These are phyloP conservation scores for Berberis thunbergii DNA, from an alignment of 164 flowering plant species.

Conservation along the genomic window DNA sequence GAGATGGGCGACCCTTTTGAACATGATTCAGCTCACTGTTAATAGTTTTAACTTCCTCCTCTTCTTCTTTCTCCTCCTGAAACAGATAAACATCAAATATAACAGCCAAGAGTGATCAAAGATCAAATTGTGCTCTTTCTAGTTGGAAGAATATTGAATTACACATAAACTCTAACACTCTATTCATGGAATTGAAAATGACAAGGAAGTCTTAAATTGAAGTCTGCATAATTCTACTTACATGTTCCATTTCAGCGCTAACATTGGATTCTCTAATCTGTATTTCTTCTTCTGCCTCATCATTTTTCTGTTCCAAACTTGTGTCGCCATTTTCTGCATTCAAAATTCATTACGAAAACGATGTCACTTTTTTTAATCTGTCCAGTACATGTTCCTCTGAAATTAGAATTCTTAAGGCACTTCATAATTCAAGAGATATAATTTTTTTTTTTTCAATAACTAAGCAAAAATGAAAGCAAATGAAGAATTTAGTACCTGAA, in stretches of 20 bases:
- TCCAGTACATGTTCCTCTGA: neutral
- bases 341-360: slow-evolving; percentile 4
- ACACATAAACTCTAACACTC: neutral
- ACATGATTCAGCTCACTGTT: slow-evolving; percentile 51
- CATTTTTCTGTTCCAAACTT: slow-evolving; percentile 12
- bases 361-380: too few relatives aligned
- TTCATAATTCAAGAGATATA: neutral
- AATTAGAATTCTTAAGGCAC: neutral
- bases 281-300: slow-evolving; percentile 24
- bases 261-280: slow-evolving; percentile 20
- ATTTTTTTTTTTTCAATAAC: neutral
- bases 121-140: slow-evolving; percentile 37
- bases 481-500: slow-evolving; percentile 30
- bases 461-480: neutral
- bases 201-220: neutral
- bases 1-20: slow-evolving; percentile 20
- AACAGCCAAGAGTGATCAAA: too few relatives aligned
- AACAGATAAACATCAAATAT: too few relatives aligned
- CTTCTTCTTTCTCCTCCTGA: slow-evolving; percentile 58
- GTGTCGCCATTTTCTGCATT: slow-evolving; percentile 47
- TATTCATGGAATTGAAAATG: neutral
- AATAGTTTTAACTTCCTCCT: slow-evolving; percentile 87
- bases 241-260: slow-evolving; percentile 33
- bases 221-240: slow-evolving; percentile 23
- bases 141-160: slow-evolving; percentile 18